phyloP scores from a whole-genome alignment of 2,329 filamentous ascomycete species.

The Thelonectria olida region DNA sequence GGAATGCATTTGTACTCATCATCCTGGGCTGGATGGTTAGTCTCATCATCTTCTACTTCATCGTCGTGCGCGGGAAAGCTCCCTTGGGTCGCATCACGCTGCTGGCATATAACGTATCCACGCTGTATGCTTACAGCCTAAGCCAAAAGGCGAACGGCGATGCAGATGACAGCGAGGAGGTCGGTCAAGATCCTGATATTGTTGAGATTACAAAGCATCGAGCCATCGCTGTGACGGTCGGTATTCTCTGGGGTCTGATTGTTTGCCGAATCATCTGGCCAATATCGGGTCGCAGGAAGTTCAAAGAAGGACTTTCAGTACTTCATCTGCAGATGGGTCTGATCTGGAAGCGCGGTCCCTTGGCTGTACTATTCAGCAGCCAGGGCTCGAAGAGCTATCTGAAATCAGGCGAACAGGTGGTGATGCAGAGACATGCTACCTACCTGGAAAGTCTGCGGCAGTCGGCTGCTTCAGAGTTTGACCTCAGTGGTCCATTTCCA shows the following conservation, averaged over 20 bases:
- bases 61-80: slow-evolving; percentile 83
- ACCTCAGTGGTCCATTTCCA: slow-evolving; percentile 87
- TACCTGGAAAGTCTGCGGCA: slow-evolving; percentile 77
- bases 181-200: slow-evolving; percentile 80
- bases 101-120: slow-evolving; percentile 94
- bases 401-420: slow-evolving; percentile 31
- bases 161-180: slow-evolving; percentile 81
- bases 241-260: slow-evolving; percentile 91
- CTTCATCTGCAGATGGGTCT: slow-evolving; percentile 94
- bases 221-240: slow-evolving; percentile 86
- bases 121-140: slow-evolving; percentile 91
- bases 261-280: slow-evolving; percentile 92
- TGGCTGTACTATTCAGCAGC: slow-evolving; percentile 75
- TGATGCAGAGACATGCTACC: slow-evolving; percentile 51
- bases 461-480: slow-evolving; percentile 83
- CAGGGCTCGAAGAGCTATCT: slow-evolving; percentile 75
- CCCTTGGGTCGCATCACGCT: slow-evolving; percentile 94
- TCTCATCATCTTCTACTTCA: slow-evolving; percentile 87
- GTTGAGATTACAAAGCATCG: slow-evolving; percentile 87
- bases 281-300: slow-evolving; percentile 85
- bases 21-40: slow-evolving; percentile 85
- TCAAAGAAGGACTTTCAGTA: slow-evolving; percentile 87
- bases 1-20: slow-evolving; percentile 77
- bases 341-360: slow-evolving; percentile 93
- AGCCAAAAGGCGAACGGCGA: slow-evolving; percentile 74